These are phyloP conservation scores for Hypoxylon intermedium DNA, from an alignment of 495 filamentous ascomycete genomes.

Conservation along the genomic window DNA sequence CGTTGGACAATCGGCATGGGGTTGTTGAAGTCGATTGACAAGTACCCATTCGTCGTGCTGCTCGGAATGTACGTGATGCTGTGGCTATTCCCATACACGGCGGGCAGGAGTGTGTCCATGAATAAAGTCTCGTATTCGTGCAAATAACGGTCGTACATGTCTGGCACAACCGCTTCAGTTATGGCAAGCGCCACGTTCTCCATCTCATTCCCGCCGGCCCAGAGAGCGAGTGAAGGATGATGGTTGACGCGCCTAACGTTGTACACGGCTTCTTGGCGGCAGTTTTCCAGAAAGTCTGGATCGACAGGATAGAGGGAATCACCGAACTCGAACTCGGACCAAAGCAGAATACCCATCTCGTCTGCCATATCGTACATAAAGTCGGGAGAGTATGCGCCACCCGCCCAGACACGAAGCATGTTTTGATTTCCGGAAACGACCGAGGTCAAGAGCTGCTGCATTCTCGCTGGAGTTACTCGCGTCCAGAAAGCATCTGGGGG, in stretches of 20 bases:
- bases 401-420: conserved; percentile 74
- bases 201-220: conserved; percentile 73
- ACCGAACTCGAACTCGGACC: conserved; percentile 73
- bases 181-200: conserved; percentile 62
- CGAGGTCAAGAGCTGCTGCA: conserved; percentile 63
- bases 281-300: conserved; percentile 64
- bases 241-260: conserved; percentile 70
- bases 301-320: conserved; percentile 69
- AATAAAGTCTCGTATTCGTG: conserved; percentile 70
- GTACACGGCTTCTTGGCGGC: conserved; percentile 64
- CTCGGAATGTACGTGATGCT: conserved; percentile 73
- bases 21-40: conserved; percentile 62
- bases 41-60: conserved; percentile 71
- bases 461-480: conserved; percentile 61
- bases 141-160: conserved; percentile 51
- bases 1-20: conserved; percentile 66
- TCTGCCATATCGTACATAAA: conserved; percentile 75
- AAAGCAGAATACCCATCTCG: conserved; percentile 68
- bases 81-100: conserved; percentile 68
- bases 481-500: conserved; percentile 74
- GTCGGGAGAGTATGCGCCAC: conserved; percentile 68
- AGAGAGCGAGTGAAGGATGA: conserved; percentile 71
- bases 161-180: conserved; percentile 55
- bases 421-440: conserved; percentile 69
- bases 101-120: conserved; percentile 63